A percentile compares a stretch with the other conserved stretches of the same genome.
Conservation (phyloP, 352 stramenopile species). For the Saprolegnia diclina region DNA sequence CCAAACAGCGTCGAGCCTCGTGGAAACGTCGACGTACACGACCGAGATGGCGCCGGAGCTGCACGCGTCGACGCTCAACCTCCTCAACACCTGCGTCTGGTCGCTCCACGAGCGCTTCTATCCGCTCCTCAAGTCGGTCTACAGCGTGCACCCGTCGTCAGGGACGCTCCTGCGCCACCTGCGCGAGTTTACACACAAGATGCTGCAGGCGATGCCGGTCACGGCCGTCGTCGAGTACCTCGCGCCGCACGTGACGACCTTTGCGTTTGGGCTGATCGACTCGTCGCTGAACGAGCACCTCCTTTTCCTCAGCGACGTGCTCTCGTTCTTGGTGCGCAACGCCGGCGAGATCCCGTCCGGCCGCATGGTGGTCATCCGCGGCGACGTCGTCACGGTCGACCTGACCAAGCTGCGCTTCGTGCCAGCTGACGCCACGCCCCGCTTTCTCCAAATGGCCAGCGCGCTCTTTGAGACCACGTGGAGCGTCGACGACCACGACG, state of each 20-base stretch:
- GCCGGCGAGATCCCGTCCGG: neutral
- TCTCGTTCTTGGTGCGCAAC: conserved; percentile 1
- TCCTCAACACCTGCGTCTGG: conserved; percentile 5
- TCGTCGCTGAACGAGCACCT: neutral
- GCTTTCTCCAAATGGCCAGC: neutral
- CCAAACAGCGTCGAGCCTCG: neutral
- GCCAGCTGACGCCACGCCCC: neutral
- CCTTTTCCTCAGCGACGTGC: neutral
- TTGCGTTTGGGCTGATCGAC: neutral
- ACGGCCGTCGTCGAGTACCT: neutral
- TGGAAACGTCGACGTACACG: neutral
- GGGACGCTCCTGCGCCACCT: neutral
- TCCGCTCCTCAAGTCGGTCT: neutral
- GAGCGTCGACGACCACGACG: neutral
- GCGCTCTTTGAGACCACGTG: neutral
- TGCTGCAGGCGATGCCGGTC: conserved; percentile 7
- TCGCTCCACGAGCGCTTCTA: conserved; percentile 18
- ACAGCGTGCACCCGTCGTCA: neutral
- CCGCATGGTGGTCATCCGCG: neutral
- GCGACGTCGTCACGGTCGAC: neutral
- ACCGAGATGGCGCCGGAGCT: conserved; percentile 2
- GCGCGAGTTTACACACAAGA: conserved; percentile 15
- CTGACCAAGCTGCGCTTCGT: conserved; percentile 12
- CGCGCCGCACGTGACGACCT: neutral
- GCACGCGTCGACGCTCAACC: conserved; percentile 12